Evolutionary conservation across 768 basidiomycete genomes (phyloP).

Genomic region (Bullera alba): DNA sequence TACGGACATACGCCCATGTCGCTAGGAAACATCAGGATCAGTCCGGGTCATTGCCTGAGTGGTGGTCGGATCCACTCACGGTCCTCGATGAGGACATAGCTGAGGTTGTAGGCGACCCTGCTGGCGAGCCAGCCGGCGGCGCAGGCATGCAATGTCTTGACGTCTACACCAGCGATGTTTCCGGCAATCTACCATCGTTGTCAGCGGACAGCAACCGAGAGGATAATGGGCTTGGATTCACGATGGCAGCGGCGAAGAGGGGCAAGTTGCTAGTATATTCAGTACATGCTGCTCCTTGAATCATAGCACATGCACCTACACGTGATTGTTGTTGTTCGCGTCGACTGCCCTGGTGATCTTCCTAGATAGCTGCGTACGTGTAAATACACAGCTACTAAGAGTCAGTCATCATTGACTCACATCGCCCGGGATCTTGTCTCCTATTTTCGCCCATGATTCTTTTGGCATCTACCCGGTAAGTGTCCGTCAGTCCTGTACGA

Average conservation of each 20-base stretch:
- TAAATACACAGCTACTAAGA: too few species aligned
- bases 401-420: slow-evolving; percentile 15
- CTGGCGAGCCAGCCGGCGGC: slow-evolving; percentile 13
- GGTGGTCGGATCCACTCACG: slow-evolving; percentile 10
- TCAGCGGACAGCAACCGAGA: too few species aligned
- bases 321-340: too few species aligned
- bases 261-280: too few species aligned
- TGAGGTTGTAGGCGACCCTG: slow-evolving; percentile 20
- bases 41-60: neutral
- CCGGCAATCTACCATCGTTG: slow-evolving; percentile 13
- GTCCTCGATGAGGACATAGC: slow-evolving; percentile 23
- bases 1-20: slow-evolving; percentile 8
- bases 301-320: too few species aligned
- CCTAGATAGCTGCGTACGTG: too few species aligned
- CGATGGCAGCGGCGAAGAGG: slow-evolving; percentile 25
- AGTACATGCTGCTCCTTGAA: too few species aligned
- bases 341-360: too few species aligned
- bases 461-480: slow-evolving; percentile 13
- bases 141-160: slow-evolving; percentile 11
- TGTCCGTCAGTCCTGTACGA: neutral
- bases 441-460: slow-evolving; percentile 21
- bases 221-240: neutral
- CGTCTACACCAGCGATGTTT: slow-evolving; percentile 21
- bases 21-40: slow-evolving; percentile 1
- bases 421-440: slow-evolving; percentile 9